phyloP scores from a whole-genome alignment of 2,329 filamentous ascomycete species.

The Talaromyces marneffei region DNA sequence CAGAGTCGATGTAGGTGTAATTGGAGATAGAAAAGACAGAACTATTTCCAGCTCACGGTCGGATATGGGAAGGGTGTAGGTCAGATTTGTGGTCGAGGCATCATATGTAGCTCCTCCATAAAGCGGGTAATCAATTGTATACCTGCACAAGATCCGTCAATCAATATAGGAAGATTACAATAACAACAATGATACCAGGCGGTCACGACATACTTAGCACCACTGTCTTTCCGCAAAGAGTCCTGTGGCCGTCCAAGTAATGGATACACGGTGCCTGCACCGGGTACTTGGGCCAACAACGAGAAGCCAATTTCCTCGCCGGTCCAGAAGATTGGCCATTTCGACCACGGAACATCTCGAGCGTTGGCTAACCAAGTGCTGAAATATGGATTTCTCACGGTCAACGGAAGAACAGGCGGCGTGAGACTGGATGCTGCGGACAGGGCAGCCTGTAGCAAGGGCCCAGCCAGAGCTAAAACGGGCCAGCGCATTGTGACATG shows the following conservation, averaged over 20 bases:
- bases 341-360: conserved; percentile 68
- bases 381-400: conserved; percentile 71
- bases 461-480: conserved; percentile 27
- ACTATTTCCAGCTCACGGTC: conserved; percentile 45
- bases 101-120: conserved; percentile 61
- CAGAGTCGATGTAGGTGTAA: conserved; percentile 74
- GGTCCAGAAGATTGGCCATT: conserved; percentile 84
- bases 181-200: not conserved
- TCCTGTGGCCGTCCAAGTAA: conserved; percentile 62
- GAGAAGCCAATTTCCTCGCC: conserved; percentile 62
- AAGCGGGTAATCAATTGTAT: conserved; percentile 52
- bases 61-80: conserved; percentile 53
- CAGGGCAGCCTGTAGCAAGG: conserved; percentile 38
- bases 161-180: conserved; percentile 5
- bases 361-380: conserved; percentile 70
- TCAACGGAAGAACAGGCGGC: conserved; percentile 64
- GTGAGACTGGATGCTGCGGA: conserved; percentile 49
- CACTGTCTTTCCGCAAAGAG: conserved; percentile 41
- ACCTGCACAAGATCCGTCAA: conserved; percentile 29
- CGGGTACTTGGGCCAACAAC: conserved; percentile 57
- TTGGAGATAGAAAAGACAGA: conserved; percentile 65
- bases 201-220: conserved; percentile 31
- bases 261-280: conserved; percentile 56
- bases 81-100: conserved; percentile 64
- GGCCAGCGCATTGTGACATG: conserved; percentile 29